phyloP scores from a whole-genome alignment of 441 rosid genomes.

The Euphorbia corollata region DNA sequence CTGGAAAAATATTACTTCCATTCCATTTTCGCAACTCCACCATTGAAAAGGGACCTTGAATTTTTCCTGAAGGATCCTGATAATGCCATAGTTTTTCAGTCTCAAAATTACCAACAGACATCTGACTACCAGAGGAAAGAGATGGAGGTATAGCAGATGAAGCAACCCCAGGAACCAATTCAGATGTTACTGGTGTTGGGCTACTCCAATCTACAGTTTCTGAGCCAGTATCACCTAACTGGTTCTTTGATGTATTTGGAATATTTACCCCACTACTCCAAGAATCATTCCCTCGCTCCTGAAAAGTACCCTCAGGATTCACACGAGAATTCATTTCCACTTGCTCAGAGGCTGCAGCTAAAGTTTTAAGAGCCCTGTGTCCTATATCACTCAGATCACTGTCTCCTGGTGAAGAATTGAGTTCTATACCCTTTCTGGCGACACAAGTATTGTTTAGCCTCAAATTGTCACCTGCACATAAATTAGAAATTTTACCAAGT shows the following conservation, averaged over 20 bases:
- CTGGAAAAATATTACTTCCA: constrained; percentile 61
- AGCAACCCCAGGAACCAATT: constrained; percentile 29
- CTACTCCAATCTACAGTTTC: constrained; percentile 21
- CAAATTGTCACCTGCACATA: constrained; percentile 39
- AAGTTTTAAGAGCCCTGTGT: constrained; percentile 29
- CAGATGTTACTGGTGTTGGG: constrained; percentile 26
- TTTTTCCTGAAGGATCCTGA: constrained; percentile 74
- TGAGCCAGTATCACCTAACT: constrained; percentile 26
- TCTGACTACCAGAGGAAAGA: constrained; percentile 36
- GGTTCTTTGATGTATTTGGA: constrained; percentile 28
- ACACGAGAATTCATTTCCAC: constrained; percentile 18
- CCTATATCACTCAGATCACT: constrained; percentile 33
- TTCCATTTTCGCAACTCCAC: constrained; percentile 73
- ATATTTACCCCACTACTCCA: constrained; percentile 25
- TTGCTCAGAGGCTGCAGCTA: constrained; percentile 30
- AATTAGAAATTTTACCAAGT: constrained; percentile 13
- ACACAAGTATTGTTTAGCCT: constrained; percentile 29
- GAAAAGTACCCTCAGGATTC: constrained; percentile 31
- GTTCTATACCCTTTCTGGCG: constrained; percentile 29
- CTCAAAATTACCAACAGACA: constrained; percentile 37
- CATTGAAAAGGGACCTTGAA: constrained; percentile 89
- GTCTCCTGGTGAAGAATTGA: constrained; percentile 27
- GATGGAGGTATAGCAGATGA: constrained; percentile 29
- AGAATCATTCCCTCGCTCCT: constrained; percentile 27
- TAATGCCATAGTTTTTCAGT: constrained; percentile 68